These are phyloP conservation scores for Cyberlindnera maclurae DNA, from an alignment of 805 yeast species.

Conservation along the genomic window DNA sequence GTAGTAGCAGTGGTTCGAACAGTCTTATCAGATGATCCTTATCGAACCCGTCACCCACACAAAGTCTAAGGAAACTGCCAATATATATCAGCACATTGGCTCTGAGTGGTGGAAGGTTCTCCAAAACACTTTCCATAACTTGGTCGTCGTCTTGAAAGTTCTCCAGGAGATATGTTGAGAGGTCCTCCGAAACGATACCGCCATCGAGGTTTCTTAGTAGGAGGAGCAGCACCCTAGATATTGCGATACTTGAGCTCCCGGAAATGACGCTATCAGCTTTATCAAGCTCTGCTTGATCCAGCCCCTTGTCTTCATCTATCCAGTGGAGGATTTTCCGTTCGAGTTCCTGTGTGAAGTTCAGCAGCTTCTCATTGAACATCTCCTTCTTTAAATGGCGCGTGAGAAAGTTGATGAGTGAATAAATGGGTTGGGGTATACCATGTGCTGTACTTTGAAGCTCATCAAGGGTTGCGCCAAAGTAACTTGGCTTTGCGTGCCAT, in stretches of 20 bases:
- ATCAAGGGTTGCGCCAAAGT: constrained; percentile 27
- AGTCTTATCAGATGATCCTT: constrained; percentile 16
- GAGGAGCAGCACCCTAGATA: constrained; percentile 23
- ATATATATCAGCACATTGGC: constrained; percentile 36
- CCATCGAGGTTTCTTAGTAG: constrained; percentile 31
- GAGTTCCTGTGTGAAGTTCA: constrained; percentile 17
- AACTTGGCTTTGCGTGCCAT: constrained; percentile 20
- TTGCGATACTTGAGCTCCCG: constrained; percentile 21
- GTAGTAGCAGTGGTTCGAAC: constrained; percentile 28
- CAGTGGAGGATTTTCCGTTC: constrained; percentile 16
- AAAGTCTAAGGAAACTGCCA: constrained; percentile 30
- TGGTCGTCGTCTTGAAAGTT: constrained; percentile 21
- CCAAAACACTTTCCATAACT: constrained; percentile 29
- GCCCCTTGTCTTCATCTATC: constrained; percentile 19
- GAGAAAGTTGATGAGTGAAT: constrained; percentile 24
- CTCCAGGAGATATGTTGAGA: constrained; percentile 20
- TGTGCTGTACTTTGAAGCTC: constrained; percentile 19
- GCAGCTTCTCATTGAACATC: constrained; percentile 21
- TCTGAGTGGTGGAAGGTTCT: constrained; percentile 32
- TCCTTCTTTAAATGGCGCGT: constrained; percentile 20
- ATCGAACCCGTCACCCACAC: constrained; percentile 21
- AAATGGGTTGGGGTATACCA: constrained; percentile 26
- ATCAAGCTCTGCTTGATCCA: constrained; percentile 11
- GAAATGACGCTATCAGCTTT: constrained; percentile 12
- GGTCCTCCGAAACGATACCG: constrained; percentile 32